Evolutionary conservation across 257 asterid genomes (phyloP).

Genomic region (Nicotiana paniculata): DNA sequence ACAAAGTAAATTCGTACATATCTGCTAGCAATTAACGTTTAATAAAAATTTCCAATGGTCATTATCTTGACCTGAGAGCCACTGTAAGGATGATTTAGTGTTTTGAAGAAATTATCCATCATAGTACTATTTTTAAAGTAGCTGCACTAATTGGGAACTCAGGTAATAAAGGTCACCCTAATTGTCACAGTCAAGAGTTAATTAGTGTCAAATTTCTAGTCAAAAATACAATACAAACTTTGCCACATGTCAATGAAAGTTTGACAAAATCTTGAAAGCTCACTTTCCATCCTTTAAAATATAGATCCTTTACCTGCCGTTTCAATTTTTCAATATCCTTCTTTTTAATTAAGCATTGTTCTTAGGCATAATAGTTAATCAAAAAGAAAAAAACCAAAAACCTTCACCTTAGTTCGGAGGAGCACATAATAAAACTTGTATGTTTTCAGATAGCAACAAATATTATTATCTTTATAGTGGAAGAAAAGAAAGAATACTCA

Average conservation of each 20-base stretch:
- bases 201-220: neutral
- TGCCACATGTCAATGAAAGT: neutral
- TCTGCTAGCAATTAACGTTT: neutral
- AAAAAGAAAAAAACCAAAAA: too few relatives aligned
- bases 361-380: neutral
- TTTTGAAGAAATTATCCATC: neutral
- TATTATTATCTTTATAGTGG: too few relatives aligned
- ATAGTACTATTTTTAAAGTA: neutral
- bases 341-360: neutral
- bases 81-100: neutral
- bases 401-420: too few relatives aligned
- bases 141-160: neutral
- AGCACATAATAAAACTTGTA: too few relatives aligned
- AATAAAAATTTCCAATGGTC: too few relatives aligned
- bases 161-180: too few relatives aligned
- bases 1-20: neutral
- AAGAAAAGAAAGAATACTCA: too few relatives aligned
- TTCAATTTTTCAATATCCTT: neutral
- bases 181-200: too few relatives aligned
- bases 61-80: neutral
- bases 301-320: neutral
- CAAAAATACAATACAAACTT: neutral
- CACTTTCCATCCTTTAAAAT: neutral
- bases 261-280: neutral
- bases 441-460: too few relatives aligned